Evolutionary conservation across 1,284 basidiomycete genomes (phyloP).

Genomic region (Irpex lacteus): DNA sequence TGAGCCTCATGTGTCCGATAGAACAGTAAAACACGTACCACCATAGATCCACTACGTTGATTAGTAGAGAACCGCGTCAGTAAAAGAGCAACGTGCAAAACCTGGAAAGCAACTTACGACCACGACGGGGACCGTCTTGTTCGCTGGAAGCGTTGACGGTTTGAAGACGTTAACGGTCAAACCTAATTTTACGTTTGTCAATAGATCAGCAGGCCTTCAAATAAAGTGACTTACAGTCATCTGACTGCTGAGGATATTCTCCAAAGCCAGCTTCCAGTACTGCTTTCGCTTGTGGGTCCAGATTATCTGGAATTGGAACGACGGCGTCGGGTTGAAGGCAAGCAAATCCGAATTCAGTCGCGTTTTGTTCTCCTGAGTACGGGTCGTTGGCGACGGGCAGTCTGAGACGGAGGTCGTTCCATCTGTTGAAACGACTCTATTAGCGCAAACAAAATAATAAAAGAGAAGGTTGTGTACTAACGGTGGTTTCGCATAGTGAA

Average conservation of each 20-base stretch:
- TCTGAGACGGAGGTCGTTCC: conserved; percentile 35
- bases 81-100: not conserved
- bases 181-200: not conserved
- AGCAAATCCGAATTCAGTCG: conserved; percentile 40
- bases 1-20: not conserved
- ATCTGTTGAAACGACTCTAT: conserved; percentile 1
- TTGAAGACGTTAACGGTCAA: conserved; percentile 3
- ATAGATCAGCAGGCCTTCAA: not conserved
- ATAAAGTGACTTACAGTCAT: not conserved
- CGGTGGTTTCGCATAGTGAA: conserved; percentile 24
- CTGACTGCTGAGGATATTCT: not conserved
- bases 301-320: conserved; percentile 20
- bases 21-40: conserved; percentile 32
- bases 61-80: not conserved
- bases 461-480: conserved; percentile 10
- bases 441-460: not conserved
- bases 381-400: conserved; percentile 38
- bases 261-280: not conserved
- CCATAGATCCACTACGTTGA: conserved; percentile 51
- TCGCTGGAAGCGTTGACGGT: not conserved
- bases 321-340: conserved; percentile 47
- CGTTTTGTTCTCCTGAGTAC: conserved; percentile 38
- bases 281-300: not conserved
- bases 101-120: not conserved
- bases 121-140: not conserved